These are phyloP conservation scores for Globisporangium heterothallicum DNA, from an alignment of 352 stramenopile species.

Conservation along the genomic window DNA sequence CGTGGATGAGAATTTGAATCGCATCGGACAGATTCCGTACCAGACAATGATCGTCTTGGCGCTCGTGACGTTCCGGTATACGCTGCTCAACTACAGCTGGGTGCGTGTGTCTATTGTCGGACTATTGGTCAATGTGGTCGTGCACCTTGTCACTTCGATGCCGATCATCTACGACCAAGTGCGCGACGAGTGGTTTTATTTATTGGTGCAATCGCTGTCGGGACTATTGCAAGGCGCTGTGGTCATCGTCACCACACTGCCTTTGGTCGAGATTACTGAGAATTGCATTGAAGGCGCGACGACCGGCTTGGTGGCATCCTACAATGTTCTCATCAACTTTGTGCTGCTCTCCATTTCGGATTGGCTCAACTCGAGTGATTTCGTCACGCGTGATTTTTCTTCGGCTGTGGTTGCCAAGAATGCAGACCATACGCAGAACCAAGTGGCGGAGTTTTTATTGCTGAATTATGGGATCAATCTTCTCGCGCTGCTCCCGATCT, in stretches of 20 bases:
- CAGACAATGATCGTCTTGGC: conserved; percentile 38
- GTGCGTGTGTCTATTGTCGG: conserved; percentile 44
- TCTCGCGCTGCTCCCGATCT: conserved; percentile 42
- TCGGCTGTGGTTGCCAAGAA: conserved; percentile 26
- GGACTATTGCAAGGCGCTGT: conserved; percentile 35
- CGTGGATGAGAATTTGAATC: conserved; percentile 30
- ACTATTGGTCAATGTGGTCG: conserved; percentile 30
- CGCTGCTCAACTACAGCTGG: conserved; percentile 74
- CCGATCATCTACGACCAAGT: conserved; percentile 49
- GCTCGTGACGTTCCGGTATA: conserved; percentile 47
- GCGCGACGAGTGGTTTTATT: conserved; percentile 40
- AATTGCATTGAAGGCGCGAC: conserved; percentile 67
- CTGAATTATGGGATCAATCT: conserved; percentile 46
- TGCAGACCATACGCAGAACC: conserved; percentile 21
- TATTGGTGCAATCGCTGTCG: conserved; percentile 34
- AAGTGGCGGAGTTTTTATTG: conserved; percentile 38
- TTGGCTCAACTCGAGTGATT: conserved; percentile 38
- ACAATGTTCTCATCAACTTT: conserved; percentile 56
- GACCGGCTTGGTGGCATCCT: conserved; percentile 55
- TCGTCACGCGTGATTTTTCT: conserved; percentile 35
- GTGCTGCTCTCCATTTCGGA: conserved; percentile 56
- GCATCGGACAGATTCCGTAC: conserved; percentile 36
- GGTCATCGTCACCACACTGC: conserved; percentile 49
- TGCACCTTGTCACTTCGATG: conserved; percentile 25
- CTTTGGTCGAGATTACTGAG: conserved; percentile 71